A percentile compares a stretch with the other conserved stretches of the same genome.
phyloP scores from a whole-genome alignment of 2,329 filamentous ascomycete species.

The Beauveria caledonica region DNA sequence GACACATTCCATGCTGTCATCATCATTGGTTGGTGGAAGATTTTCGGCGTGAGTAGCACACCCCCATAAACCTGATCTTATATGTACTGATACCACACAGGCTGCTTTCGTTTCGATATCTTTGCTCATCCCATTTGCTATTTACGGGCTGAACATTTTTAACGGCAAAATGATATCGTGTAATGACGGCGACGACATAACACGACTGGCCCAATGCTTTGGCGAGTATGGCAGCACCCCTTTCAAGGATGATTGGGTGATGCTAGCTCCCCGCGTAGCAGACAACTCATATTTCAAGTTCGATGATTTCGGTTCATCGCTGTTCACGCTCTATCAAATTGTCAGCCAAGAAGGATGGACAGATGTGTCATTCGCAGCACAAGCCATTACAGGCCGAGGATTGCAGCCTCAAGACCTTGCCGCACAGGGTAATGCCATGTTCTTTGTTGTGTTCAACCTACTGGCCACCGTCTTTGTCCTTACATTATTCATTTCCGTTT shows the following conservation, averaged over 20 bases:
- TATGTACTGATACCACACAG: constrained; percentile 22
- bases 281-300: constrained; percentile 83
- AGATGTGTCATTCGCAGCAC: constrained; percentile 79
- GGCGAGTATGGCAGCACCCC: constrained; percentile 73
- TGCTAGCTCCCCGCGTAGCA: constrained; percentile 75
- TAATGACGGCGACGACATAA: constrained; percentile 53
- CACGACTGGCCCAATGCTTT: constrained; percentile 64
- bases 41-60: constrained; percentile 58
- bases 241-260: constrained; percentile 64
- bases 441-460: constrained; percentile 95
- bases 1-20: constrained; percentile 97
- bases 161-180: constrained; percentile 71
- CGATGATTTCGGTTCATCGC: constrained; percentile 84
- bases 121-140: constrained; percentile 89
- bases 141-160: constrained; percentile 92
- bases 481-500: constrained; percentile 96
- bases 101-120: constrained; percentile 91
- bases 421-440: constrained; percentile 78
- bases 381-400: constrained; percentile 70
- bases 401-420: constrained; percentile 62
- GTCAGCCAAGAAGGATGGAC: constrained; percentile 98
- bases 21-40: constrained; percentile 88
- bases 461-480: constrained; percentile 93
- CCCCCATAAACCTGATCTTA: neutral
- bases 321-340: constrained; percentile 97